phyloP scores from a whole-genome alignment of 208 protist genomes.

The Angomonas deanei region DNA sequence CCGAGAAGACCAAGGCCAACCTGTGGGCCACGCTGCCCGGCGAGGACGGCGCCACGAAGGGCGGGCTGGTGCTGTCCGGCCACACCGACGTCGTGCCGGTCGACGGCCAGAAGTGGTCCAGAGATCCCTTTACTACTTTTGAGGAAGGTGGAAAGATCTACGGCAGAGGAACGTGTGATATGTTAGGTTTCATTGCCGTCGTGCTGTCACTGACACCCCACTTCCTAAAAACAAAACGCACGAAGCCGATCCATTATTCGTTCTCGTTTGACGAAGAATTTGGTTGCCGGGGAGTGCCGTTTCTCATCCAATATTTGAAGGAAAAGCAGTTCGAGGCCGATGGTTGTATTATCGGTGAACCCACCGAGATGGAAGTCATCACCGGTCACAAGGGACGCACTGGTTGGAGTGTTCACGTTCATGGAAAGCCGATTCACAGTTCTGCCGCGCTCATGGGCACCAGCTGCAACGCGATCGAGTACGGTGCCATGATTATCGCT shows the following conservation, averaged over 20 bases:
- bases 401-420: constrained; percentile 24
- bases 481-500: constrained; percentile 33
- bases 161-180: constrained; percentile 31
- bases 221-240: constrained; percentile 19
- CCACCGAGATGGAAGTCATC: constrained; percentile 22
- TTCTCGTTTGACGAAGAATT: constrained; percentile 28
- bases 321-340: constrained; percentile 23
- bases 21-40: constrained; percentile 54
- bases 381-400: constrained; percentile 28
- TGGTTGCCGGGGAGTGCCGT: neutral
- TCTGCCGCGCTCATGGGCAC: constrained; percentile 34
- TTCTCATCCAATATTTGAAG: neutral
- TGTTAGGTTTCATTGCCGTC: constrained; percentile 42
- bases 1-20: constrained; percentile 31
- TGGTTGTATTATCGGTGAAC: constrained; percentile 39
- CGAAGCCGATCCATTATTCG: constrained; percentile 29
- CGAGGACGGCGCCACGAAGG: constrained; percentile 30
- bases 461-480: constrained; percentile 37
- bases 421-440: constrained; percentile 43
- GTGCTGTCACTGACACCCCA: constrained; percentile 26
- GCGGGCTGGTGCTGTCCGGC: constrained; percentile 48
- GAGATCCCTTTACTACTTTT: constrained; percentile 35
- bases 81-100: constrained; percentile 73
- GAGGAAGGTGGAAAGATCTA: constrained; percentile 8
- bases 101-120: constrained; percentile 61